A percentile compares a stretch with the other conserved stretches of the same genome.
These are phyloP conservation scores for Dryadomyces sulphureus DNA, from an alignment of 2,329 filamentous ascomycete species.

Conservation along the genomic window DNA sequence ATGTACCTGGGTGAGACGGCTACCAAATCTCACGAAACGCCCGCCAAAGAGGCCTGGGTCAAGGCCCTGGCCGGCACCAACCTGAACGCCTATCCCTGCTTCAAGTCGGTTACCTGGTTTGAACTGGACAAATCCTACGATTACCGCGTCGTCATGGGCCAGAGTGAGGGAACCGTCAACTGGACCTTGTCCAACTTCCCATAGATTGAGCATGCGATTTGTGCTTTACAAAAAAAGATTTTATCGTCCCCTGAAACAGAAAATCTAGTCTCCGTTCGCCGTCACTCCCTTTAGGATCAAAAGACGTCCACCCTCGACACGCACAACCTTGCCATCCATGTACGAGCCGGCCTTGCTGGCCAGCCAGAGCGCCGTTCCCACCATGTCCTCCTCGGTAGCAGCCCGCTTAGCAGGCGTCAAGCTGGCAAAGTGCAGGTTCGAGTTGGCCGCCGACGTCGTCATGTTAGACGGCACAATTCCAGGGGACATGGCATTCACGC, in stretches of 20 bases:
- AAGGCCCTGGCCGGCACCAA: background rate
- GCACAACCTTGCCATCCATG: conserved; percentile 6
- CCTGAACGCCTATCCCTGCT: background rate
- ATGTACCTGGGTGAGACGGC: background rate
- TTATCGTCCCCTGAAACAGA: no score
- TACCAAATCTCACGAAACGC: background rate
- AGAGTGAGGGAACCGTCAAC: background rate
- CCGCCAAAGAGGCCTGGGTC: background rate
- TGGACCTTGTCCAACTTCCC: conserved; percentile 2
- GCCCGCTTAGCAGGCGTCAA: conserved; percentile 1
- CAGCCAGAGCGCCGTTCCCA: conserved; percentile 5
- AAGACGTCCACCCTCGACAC: conserved; percentile 2
- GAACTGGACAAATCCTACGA: conserved; percentile 1
- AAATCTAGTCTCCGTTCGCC: conserved; percentile 1
- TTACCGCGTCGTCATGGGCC: background rate
- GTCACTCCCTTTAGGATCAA: conserved; percentile 2
- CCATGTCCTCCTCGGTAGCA: conserved; percentile 4
- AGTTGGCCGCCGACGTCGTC: conserved; percentile 2
- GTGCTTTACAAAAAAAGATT: background rate
- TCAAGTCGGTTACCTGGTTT: conserved; percentile 1
- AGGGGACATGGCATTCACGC: conserved; percentile 5
- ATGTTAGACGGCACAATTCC: conserved; percentile 4
- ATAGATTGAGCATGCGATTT: background rate
- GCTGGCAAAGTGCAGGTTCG: conserved; percentile 3
- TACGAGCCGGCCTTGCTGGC: conserved; percentile 3